Base-by-base conservation (phyloP, 1,284 basidiomycete genomes). In the Tremellales sp. region DNA sequence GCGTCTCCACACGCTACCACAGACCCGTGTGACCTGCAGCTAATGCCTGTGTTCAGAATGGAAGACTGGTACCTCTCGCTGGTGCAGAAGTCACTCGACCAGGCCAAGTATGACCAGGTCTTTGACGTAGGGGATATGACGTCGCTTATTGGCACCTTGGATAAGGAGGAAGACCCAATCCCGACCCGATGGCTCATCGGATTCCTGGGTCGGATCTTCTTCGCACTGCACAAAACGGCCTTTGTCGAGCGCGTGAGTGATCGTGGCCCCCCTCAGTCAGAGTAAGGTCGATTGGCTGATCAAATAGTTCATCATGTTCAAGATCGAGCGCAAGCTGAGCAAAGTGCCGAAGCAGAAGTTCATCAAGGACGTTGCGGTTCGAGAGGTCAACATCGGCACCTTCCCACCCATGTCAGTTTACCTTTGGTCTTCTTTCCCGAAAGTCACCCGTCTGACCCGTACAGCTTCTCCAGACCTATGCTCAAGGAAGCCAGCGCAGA, bases 161-260 rank as follows among this genome's bases (percentile, higher is more conserved):
- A 97, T 76, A 84, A 85, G 56, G 85, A 91, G 63, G 88, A 92
- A 2, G 94, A 97, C 68, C 87, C 92, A 43, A 92, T 97, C 51
- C 91, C 91, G 1, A 88, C 93, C 80, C 85, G 93, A 15, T 98
- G 96, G 94, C 79, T 97, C 46, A 98, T 98, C 64, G 94, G 91
- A 0, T 76, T 97, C 46, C 72, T 97, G 45, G 94, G 93, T 2
- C 84, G 94, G 19, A 71, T 97, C 37, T 97, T 97, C 78, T 88
- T 94, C 75, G 87, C 86, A 57, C 84, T 89, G 64, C 94, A 96
- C 72, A 83, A 83, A 53, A 96, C 92, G 0, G 80, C 85, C 40
- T 77, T 77, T 39, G 77, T 96, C 49, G 90, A 96, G 65, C 77
- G 81, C 45, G 72, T 73, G 40, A 53, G 67, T 33, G n/a, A 23